phyloP scores from a whole-genome alignment of 495 filamentous ascomycete genomes.

The Endocarpon pusillum region DNA sequence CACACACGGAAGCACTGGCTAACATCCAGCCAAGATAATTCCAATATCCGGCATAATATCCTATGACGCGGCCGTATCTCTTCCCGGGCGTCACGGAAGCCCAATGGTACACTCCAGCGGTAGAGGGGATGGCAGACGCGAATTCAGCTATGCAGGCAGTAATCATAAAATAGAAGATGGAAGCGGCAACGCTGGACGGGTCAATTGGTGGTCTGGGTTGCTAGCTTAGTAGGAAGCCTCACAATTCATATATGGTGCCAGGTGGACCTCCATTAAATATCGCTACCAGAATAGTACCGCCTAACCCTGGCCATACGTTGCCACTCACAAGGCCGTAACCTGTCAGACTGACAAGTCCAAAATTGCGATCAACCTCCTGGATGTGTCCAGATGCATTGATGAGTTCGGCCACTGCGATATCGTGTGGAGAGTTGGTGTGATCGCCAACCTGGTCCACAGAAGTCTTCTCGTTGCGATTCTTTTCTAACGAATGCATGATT shows the following conservation, averaged over 20 bases:
- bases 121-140: conserved; percentile 65
- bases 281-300: conserved; percentile 17
- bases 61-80: conserved; percentile 46
- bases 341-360: conserved; percentile 28
- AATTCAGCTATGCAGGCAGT: conserved; percentile 50
- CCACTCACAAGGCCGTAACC: conserved; percentile 32
- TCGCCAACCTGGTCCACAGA: too few species aligned
- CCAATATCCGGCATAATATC: conserved; percentile 67
- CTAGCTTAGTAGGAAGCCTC: conserved; percentile 2
- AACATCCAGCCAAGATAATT: conserved; percentile 63
- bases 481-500: too few species aligned
- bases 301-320: conserved; percentile 36
- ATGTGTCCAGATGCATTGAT: conserved; percentile 33
- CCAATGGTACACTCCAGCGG: conserved; percentile 28
- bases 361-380: conserved; percentile 35
- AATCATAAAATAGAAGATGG: conserved; percentile 33
- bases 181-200: conserved; percentile 25
- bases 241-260: conserved; percentile 37
- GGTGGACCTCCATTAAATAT: conserved; percentile 32
- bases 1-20: conserved; percentile 45
- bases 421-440: too few species aligned
- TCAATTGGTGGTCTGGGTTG: conserved; percentile 5
- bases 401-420: too few species aligned
- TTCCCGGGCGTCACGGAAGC: conserved; percentile 46
- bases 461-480: too few species aligned